Evolutionary conservation across 768 basidiomycete genomes (phyloP).

Genomic region (Leucogyrophana mollusca): DNA sequence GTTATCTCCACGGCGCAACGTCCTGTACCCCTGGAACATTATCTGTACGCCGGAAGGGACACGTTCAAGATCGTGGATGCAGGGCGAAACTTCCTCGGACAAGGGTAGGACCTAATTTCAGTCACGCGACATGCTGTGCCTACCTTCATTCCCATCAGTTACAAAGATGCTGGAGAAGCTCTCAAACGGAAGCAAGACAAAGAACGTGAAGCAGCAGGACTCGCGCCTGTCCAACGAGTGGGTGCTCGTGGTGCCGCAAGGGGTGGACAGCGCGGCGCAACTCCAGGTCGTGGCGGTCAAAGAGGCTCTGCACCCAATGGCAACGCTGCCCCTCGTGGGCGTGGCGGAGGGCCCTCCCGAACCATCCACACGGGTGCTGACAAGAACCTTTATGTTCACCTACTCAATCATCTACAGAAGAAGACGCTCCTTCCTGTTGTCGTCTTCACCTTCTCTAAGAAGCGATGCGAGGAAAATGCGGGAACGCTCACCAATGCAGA

Average conservation of each 20-base stretch:
- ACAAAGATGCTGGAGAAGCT: constrained; percentile 88
- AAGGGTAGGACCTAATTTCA: constrained; percentile 55
- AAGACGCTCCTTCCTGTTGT: constrained; percentile 88
- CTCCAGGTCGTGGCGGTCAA: constrained; percentile 51
- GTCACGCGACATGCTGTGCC: neutral
- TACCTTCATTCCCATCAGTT: constrained; percentile 44
- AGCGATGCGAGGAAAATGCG: constrained; percentile 95
- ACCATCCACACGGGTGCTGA: constrained; percentile 71
- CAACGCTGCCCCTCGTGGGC: constrained; percentile 32
- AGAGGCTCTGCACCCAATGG: constrained; percentile 48
- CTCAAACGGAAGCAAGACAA: constrained; percentile 95
- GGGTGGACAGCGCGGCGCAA: constrained; percentile 43
- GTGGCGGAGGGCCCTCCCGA: constrained; percentile 49
- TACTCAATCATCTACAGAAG: constrained; percentile 85
- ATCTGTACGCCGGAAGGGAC: constrained; percentile 91
- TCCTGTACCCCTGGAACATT: constrained; percentile 96
- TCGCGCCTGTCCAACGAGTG: constrained; percentile 80
- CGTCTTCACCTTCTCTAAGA: constrained; percentile 96
- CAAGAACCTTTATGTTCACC: constrained; percentile 91
- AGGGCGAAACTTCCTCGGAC: constrained; percentile 64
- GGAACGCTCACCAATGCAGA: constrained; percentile 84
- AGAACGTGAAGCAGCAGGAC: constrained; percentile 92
- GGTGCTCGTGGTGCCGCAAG: constrained; percentile 76
- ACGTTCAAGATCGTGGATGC: constrained; percentile 91
- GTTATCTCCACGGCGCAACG: constrained; percentile 96